Percentiles rank a stretch among this genome's conserved stretches.
These are phyloP conservation scores for Cercophora samala DNA, from an alignment of 495 filamentous ascomycete species.

Conservation along the genomic window DNA sequence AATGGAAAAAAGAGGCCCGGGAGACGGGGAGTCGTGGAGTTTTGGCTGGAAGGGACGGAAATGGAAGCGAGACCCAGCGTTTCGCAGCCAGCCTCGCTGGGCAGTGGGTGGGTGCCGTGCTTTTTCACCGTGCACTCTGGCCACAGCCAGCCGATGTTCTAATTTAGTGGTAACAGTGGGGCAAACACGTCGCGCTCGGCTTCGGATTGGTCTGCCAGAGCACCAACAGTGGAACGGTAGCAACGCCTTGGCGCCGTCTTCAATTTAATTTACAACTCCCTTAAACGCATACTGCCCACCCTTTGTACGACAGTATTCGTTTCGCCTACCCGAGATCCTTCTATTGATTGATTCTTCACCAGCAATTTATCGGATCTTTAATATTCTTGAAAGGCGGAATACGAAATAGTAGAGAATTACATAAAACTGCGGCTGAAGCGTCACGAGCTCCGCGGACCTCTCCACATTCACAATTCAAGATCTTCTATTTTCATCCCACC, in stretches of 20 bases:
- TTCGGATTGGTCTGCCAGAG: neutral
- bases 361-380: neutral
- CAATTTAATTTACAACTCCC: neutral
- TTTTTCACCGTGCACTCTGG: neutral
- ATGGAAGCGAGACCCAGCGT: slow-evolving; percentile 1
- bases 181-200: neutral
- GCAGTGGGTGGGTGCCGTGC: neutral
- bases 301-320: neutral
- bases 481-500: neutral
- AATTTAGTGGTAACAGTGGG: slow-evolving; percentile 5
- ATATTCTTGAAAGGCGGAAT: neutral
- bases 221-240: neutral
- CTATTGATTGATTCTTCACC: too few relatives aligned
- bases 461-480: neutral
- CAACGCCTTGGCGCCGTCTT: neutral
- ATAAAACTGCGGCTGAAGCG: neutral
- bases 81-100: slow-evolving; percentile 4
- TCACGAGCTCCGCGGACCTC: neutral
- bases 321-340: neutral
- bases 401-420: neutral
- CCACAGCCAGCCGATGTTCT: neutral
- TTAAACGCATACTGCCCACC: neutral
- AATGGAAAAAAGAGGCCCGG: neutral
- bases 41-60: neutral
- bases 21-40: neutral